These are phyloP conservation scores for Tuber aestivum DNA, from an alignment of 495 filamentous ascomycete species.

Conservation along the genomic window DNA sequence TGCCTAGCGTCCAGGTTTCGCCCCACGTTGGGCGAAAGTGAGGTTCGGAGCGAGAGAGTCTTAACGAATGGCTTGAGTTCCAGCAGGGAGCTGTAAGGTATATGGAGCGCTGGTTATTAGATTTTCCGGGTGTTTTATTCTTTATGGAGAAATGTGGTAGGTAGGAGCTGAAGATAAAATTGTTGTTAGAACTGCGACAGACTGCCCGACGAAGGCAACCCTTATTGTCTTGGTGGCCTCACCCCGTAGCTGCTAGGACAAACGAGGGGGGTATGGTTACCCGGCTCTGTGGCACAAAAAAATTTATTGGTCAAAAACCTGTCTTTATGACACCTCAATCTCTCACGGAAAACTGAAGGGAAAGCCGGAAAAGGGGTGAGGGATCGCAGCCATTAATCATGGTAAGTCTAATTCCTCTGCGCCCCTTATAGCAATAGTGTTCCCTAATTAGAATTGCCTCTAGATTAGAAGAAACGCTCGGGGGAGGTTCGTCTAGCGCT, in stretches of 20 bases:
- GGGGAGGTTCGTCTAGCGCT: slow-evolving; percentile 28
- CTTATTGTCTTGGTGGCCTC: background rate
- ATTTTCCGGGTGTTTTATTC: background rate
- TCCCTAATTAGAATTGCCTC: slow-evolving; percentile 13
- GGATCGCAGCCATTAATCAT: background rate
- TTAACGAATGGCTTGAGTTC: background rate
- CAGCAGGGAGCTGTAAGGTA: background rate
- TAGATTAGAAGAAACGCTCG: slow-evolving; percentile 41
- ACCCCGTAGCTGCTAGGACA: background rate
- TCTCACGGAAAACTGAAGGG: background rate
- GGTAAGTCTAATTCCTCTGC: background rate
- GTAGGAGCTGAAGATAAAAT: background rate
- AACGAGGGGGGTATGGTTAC: background rate
- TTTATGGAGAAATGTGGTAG: background rate
- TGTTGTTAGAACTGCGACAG: background rate
- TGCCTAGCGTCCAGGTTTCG: background rate
- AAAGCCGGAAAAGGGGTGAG: background rate
- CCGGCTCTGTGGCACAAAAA: background rate
- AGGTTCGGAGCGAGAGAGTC: background rate
- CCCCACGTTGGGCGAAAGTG: background rate
- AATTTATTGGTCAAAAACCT: background rate
- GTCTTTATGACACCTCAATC: background rate
- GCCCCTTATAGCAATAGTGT: background rate
- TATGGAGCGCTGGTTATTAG: background rate
- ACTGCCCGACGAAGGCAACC: background rate